Evolutionary conservation across 23 red algal species (phyloP).

Genomic region (Chondrus crispus): DNA sequence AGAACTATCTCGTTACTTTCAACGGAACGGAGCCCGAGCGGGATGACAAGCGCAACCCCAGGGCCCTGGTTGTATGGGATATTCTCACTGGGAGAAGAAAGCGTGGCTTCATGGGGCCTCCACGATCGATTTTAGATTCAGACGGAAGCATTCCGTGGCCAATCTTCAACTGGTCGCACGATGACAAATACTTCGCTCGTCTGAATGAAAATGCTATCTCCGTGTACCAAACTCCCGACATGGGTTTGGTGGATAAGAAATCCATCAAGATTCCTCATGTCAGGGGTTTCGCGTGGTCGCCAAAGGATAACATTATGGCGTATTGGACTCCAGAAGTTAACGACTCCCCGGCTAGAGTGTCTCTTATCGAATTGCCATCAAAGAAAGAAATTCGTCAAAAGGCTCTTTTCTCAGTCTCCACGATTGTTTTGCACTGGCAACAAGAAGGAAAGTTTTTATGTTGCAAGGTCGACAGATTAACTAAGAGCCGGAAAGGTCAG

Average conservation of each 20-base stretch:
- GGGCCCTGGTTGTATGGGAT: slow-evolving; percentile 75
- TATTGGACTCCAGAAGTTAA: slow-evolving; percentile 94
- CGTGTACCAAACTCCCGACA: slow-evolving; percentile 78
- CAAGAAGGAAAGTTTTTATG: slow-evolving; percentile 91
- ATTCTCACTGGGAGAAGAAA: slow-evolving; percentile 66
- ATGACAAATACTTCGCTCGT: slow-evolving; percentile 87
- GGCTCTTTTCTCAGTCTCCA: slow-evolving; percentile 87
- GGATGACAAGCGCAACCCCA: slow-evolving; percentile 81
- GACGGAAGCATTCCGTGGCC: slow-evolving; percentile 89
- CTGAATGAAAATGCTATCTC: slow-evolving; percentile 74
- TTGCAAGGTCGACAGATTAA: slow-evolving; percentile 87
- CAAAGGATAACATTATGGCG: slow-evolving; percentile 85
- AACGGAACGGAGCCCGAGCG: slow-evolving; percentile 86
- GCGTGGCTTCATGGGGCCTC: slow-evolving; percentile 70
- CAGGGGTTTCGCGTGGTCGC: slow-evolving; percentile 89
- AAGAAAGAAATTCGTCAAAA: slow-evolving; percentile 92
- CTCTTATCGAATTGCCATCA: slow-evolving; percentile 90
- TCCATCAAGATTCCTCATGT: slow-evolving; percentile 80
- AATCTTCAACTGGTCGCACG: slow-evolving; percentile 84
- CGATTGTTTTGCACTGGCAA: slow-evolving; percentile 93
- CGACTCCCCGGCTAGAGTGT: slow-evolving; percentile 88
- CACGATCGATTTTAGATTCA: slow-evolving; percentile 44
- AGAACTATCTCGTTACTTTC: slow-evolving; percentile 90
- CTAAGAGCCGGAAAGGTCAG: slow-evolving; percentile 87
- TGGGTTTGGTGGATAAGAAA: slow-evolving; percentile 87